phyloP scores from a whole-genome alignment of 2,329 filamentous ascomycete species.

The Ascochyta viciae-villosae region DNA sequence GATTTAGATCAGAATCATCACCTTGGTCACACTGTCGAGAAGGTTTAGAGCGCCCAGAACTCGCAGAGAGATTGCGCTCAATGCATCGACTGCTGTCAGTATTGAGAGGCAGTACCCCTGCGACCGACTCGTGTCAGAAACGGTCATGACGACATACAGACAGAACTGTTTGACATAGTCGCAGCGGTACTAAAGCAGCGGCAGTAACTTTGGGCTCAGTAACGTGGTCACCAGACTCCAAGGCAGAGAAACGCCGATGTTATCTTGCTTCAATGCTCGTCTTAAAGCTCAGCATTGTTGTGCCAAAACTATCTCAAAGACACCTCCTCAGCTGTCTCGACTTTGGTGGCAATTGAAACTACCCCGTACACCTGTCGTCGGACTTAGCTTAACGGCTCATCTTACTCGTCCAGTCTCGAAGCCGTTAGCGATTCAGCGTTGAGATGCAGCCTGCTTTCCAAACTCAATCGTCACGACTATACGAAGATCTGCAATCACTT shows the following conservation, averaged over 20 bases:
- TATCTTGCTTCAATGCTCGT: neutral
- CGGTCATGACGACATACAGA: neutral
- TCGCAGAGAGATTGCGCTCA: constrained; percentile 1
- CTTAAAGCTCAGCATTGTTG: neutral
- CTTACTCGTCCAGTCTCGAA: neutral
- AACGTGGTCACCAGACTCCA: neutral
- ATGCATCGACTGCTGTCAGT: neutral
- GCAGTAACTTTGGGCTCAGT: neutral
- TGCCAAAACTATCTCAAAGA: neutral
- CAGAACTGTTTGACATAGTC: neutral
- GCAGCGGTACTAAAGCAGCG: constrained; percentile 4
- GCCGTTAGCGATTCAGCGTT: neutral
- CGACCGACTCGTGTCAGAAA: neutral
- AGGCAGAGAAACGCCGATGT: neutral
- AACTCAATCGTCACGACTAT: neutral
- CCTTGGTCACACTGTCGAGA: constrained; percentile 9
- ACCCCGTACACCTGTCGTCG: neutral
- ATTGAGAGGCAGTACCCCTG: constrained; percentile 2
- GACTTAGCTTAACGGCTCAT: neutral
- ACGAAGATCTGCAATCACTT: neutral
- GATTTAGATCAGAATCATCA: constrained; percentile 17
- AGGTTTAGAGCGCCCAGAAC: constrained; percentile 8
- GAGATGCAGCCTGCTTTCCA: neutral
- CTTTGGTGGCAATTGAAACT: constrained; percentile 14
- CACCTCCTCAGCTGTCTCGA: neutral